Base-by-base conservation (phyloP, 768 basidiomycete genomes). In the Ephemerocybe angulata region DNA sequence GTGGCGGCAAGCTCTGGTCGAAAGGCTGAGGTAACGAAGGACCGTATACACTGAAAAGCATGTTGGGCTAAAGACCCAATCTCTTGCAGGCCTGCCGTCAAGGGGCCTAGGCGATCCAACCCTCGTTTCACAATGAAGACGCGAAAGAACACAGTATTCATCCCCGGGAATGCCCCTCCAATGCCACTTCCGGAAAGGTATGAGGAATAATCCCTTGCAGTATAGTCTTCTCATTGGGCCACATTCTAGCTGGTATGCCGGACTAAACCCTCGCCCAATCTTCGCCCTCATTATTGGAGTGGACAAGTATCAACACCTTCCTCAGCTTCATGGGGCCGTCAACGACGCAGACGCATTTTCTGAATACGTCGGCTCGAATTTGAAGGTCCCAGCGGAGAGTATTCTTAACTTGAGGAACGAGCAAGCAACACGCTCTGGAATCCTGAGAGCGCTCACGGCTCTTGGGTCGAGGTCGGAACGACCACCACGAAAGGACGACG, bases 201-300 rank as follows among this genome's bases (percentile, higher is more conserved):
- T 30, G 27, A 24, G 3, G 8, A 1, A 30, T 29, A 33, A 1
- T 2, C 4, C 29, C 27, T 7, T 10, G 13, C n/a, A 4, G n/a
- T n/a, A 17, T 17, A 46, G 5, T 31, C 11, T 4, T 11, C 47
- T 31, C 1, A 49, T 21, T 21, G 47, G 8, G 28, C 27, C 10
- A 28, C 7, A 12, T 31, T 2, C 17, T 21, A 49, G 47, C 29
- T 49, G 47, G 47, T 49, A 30, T 30, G 4, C n/a, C 22, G 47
- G 47, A 17, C 27, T 13, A 13, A 10, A 31, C 17, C 30, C 27
- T 4, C 47, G 47, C n/a, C 46, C 61, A 2, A 37, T 77, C 33
- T 71, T 74, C 12, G 75, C 75, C 12, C 65, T 79, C 22, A 63
- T 77, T 40, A 73, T 79, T 33, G 78, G 76, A 15, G 76, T 79